A percentile compares a stretch with the other conserved stretches of the same genome.
Conservation (phyloP, 2,329 filamentous ascomycete species). For the Sarocladiaceae sp. region DNA sequence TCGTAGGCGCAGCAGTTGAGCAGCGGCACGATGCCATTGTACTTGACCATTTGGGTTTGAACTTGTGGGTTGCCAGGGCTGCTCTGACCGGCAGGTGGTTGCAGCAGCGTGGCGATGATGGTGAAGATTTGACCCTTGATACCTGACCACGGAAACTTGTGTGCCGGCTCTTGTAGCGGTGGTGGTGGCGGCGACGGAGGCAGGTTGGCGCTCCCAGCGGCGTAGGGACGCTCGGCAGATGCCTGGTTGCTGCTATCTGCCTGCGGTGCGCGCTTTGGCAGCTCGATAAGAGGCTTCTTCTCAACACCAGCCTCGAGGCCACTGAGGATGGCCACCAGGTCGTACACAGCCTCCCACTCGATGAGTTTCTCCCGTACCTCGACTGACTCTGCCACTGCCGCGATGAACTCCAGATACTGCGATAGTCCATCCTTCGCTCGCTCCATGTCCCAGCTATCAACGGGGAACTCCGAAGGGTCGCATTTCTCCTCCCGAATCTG, state of each 20-base stretch:
- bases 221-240: constrained; percentile 52
- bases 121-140: constrained; percentile 91
- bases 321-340: constrained; percentile 79
- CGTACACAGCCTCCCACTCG: constrained; percentile 86
- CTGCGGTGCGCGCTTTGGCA: constrained; percentile 24
- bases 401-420: constrained; percentile 91
- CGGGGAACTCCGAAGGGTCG: constrained; percentile 80
- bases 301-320: constrained; percentile 84
- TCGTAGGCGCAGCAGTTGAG: constrained; percentile 88
- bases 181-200: constrained; percentile 32
- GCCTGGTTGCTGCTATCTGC: constrained; percentile 24
- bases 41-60: constrained; percentile 78
- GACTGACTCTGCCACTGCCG: constrained; percentile 77
- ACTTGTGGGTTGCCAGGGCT: constrained; percentile 65
- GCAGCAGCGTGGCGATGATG: constrained; percentile 81
- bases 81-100: constrained; percentile 62
- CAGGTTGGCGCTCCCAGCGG: constrained; percentile 19
- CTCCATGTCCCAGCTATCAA: constrained; percentile 97
- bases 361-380: constrained; percentile 80
- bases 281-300: constrained; percentile 62
- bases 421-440: constrained; percentile 90
- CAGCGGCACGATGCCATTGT: constrained; percentile 80
- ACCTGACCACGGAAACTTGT: constrained; percentile 61
- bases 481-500: constrained; percentile 74
- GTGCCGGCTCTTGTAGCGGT: constrained; percentile 54